Percentiles rank a stretch among this genome's conserved stretches.
Conservation (phyloP, 805 yeast genomes). For the Komagataella ulmi region DNA sequence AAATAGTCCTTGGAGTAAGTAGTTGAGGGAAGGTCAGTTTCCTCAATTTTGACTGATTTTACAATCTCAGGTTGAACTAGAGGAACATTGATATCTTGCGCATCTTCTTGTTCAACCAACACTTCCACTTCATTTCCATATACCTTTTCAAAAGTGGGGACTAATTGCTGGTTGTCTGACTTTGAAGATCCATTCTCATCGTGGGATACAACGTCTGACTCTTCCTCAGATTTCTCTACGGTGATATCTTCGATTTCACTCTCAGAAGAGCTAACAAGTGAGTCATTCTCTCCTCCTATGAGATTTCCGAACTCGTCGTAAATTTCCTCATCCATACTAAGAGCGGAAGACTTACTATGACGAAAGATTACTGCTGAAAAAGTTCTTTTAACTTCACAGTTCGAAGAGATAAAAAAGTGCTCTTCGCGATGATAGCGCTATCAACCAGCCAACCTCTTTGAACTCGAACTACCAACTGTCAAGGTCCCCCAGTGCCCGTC, state of each 20-base stretch:
- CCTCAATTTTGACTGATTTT: slow-evolving; percentile 34
- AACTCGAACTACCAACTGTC: neutral
- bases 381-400: neutral
- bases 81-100: slow-evolving; percentile 39
- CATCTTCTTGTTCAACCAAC: slow-evolving; percentile 34
- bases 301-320: slow-evolving; percentile 80
- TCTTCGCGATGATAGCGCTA: neutral
- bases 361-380: neutral
- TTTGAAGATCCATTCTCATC: slow-evolving; percentile 25
- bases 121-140: slow-evolving; percentile 58
- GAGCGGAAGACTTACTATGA: neutral
- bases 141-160: slow-evolving; percentile 22
- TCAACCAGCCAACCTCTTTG: neutral
- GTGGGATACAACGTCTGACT: slow-evolving; percentile 17
- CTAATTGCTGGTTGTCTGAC: slow-evolving; percentile 19
- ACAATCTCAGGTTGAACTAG: slow-evolving; percentile 39
- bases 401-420: neutral
- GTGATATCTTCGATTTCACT: slow-evolving; percentile 7
- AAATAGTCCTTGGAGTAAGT: slow-evolving; percentile 52
- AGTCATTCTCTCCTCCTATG: slow-evolving; percentile 31
- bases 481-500: neutral
- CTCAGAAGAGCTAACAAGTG: slow-evolving; percentile 13
- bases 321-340: slow-evolving; percentile 42
- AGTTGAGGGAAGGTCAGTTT: slow-evolving; percentile 40
- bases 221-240: slow-evolving; percentile 6